Base-by-base conservation (phyloP, 1,139 yeast species). In the Pichia sp. region DNA sequence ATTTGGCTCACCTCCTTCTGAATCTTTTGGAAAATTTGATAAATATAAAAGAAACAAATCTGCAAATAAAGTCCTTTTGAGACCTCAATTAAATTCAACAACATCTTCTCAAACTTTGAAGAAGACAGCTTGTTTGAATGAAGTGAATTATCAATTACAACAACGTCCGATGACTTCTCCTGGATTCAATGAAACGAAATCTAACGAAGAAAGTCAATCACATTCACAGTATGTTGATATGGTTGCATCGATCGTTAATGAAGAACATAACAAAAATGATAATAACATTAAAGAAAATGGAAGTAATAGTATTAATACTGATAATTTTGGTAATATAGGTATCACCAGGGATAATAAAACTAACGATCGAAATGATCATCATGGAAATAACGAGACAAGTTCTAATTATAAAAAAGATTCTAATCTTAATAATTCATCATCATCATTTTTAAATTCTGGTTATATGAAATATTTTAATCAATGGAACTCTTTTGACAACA, bases 221-320 rank as follows among this genome's bases (percentile, higher is more conserved):
- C 47, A 50, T 40, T 45, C 48, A 10, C 43, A 45, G 37, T 56
- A 56, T 40, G 61, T 59, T 18, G 58, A 53, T 42, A 68, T 68
- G 69, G 71, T 68, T 39, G 64, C 64, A 45, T 61, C 67, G 2
- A 58, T 68, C 33, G 65, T 66, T 11, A 57, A 55, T 44, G 66
- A 61, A 29, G 53, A 54, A 44, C 39, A 48, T 30, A 39, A 37
- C 9, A 34, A 32, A 28, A 18, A 18, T 32, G 18, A 4, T 9
- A 9, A 5, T 30, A 3, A 5, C 34, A 7, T n/a, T 28, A 18
- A 18, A 8, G 34, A 18, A 5, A 40, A 26, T 10, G 11, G 30
- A 10, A 38, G 31, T n/a, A 35, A 37, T n/a, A 26, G 3, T 9
- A 18, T 5, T 25, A 28, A n/a, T 3, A 32, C 10, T 25, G 18